Evolutionary conservation across 1,284 basidiomycete species (phyloP).

Genomic region (Phaffia rhodozyma): DNA sequence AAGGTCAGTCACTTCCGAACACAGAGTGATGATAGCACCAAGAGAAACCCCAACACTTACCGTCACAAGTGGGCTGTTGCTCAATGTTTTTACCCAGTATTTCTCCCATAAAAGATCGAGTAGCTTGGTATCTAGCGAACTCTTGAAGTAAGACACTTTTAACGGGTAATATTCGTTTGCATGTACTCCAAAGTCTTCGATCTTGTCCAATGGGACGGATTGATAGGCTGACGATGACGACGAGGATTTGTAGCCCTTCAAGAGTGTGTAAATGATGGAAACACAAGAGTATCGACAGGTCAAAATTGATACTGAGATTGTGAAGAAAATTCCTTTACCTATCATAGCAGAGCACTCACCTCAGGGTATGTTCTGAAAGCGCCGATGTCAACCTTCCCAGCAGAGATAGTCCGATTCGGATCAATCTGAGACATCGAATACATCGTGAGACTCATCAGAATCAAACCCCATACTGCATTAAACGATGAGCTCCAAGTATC

Average conservation of each 20-base stretch:
- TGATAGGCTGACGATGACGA: conserved; percentile 69
- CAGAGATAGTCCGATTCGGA: conserved; percentile 93
- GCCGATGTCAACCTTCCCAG: conserved; percentile 95
- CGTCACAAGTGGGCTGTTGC: conserved; percentile 77
- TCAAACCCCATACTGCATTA: neutral
- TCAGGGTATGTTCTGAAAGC: conserved; percentile 95
- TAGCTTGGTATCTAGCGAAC: conserved; percentile 68
- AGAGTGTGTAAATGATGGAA: neutral
- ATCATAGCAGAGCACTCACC: conserved; percentile 26
- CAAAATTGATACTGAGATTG: neutral
- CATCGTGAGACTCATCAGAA: neutral
- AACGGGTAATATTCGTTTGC: conserved; percentile 93
- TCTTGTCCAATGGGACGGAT: conserved; percentile 84
- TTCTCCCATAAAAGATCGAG: conserved; percentile 94
- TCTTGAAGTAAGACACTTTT: conserved; percentile 91
- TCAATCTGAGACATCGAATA: conserved; percentile 54
- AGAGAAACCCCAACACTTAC: conserved; percentile 40
- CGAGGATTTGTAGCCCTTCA: conserved; percentile 61
- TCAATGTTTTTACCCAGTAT: conserved; percentile 95
- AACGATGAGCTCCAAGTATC: neutral
- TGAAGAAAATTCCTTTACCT: neutral
- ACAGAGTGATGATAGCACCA: neutral
- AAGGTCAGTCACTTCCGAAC: neutral
- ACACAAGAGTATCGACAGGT: neutral
- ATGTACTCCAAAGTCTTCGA: conserved; percentile 96